Percentiles rank a stretch among this genome's conserved stretches.
Conservation (phyloP, 2,329 filamentous ascomycete species). For the Rhynchosporium graminicola region DNA sequence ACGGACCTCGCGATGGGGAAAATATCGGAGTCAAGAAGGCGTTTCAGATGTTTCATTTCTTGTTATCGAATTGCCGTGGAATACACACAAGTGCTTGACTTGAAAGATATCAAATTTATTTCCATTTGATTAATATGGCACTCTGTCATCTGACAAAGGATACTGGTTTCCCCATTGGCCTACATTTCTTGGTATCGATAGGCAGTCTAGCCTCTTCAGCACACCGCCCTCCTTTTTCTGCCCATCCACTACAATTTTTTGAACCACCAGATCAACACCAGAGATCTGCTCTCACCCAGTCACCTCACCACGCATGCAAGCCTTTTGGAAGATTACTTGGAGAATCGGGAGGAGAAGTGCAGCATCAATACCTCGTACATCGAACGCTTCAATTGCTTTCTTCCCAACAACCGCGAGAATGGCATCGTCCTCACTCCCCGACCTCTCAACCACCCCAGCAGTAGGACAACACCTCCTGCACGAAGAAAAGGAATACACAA, state of each 20-base stretch:
- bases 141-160: too few relatives aligned
- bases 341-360: slow-evolving; percentile 12
- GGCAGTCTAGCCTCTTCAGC: not conserved
- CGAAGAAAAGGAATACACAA: slow-evolving; percentile 55
- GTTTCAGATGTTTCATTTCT: too few relatives aligned
- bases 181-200: too few relatives aligned
- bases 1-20: too few relatives aligned
- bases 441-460: slow-evolving; percentile 38
- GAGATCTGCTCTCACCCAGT: not conserved
- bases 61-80: too few relatives aligned
- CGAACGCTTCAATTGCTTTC: not conserved
- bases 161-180: too few relatives aligned
- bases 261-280: not conserved
- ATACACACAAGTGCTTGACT: too few relatives aligned
- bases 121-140: too few relatives aligned
- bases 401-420: slow-evolving; percentile 17
- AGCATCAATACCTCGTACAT: not conserved
- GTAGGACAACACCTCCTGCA: slow-evolving; percentile 43
- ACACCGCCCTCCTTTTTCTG: slow-evolving; percentile 1
- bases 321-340: not conserved
- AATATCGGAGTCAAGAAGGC: too few relatives aligned
- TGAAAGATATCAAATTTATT: too few relatives aligned
- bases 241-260: not conserved
- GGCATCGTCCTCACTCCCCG: slow-evolving; percentile 8
- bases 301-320: slow-evolving; percentile 2